These are phyloP conservation scores for Solanum pimpinellifolium DNA, from an alignment of 257 asterid species.

Conservation along the genomic window DNA sequence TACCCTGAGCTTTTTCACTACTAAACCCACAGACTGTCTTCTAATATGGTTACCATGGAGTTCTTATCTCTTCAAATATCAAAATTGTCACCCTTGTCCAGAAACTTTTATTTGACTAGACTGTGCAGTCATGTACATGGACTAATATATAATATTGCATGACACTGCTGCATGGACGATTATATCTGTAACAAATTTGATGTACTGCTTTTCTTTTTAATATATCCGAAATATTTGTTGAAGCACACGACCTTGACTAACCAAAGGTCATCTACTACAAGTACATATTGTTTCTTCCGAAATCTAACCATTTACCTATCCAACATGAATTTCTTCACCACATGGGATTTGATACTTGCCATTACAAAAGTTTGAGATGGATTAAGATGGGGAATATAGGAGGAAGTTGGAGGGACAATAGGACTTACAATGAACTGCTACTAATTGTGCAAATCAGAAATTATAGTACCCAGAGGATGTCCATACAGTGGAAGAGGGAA, in stretches of 20 bases:
- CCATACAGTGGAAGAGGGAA: not conserved
- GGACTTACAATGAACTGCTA: not conserved
- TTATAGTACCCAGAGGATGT: not conserved
- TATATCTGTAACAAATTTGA: not conserved
- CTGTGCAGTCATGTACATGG: not conserved
- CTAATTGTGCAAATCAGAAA: not conserved
- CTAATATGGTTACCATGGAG: not conserved
- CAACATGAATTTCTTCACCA: not conserved
- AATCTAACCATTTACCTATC: not conserved
- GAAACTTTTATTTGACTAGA: not conserved
- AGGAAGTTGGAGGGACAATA: not conserved
- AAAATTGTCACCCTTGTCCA: not conserved
- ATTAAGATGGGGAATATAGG: not conserved
- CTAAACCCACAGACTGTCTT: not conserved
- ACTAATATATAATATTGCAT: not conserved
- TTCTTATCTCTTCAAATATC: not conserved
- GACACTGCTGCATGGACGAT: not conserved
- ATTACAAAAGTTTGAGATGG: not conserved
- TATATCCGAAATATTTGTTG: not conserved
- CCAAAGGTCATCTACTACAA: not conserved
- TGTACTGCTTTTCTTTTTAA: not conserved
- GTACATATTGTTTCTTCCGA: not conserved
- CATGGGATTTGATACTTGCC: not conserved
- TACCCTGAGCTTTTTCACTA: not conserved
- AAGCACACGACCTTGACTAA: not conserved